These are phyloP conservation scores for Barnettozyma botsteinii DNA, from an alignment of 805 yeast genomes.

Conservation along the genomic window DNA sequence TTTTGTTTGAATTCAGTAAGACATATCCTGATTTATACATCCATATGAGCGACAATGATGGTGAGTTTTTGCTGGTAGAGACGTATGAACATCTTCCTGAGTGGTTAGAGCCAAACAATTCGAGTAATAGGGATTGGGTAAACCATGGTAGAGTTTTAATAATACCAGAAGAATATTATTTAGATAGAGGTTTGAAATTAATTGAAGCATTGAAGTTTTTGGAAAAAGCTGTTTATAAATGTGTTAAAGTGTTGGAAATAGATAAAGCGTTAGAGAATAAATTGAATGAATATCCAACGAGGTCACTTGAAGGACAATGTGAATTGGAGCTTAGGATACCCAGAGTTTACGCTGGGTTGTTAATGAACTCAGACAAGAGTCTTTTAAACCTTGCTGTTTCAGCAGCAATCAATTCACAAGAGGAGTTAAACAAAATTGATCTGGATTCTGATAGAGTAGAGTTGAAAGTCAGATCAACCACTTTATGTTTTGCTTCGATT, in stretches of 20 bases:
- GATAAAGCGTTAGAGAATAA: slow-evolving; percentile 17
- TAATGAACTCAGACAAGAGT: slow-evolving; percentile 11
- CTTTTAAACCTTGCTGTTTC: slow-evolving; percentile 10
- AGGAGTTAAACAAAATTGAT: not conserved
- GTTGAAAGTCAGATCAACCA: slow-evolving; percentile 20
- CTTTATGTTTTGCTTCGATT: slow-evolving; percentile 15
- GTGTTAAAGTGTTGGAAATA: slow-evolving; percentile 23
- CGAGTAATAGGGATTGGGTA: slow-evolving; percentile 50
- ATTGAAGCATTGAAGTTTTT: slow-evolving; percentile 38
- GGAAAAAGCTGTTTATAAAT: slow-evolving; percentile 32
- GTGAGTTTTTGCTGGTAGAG: slow-evolving; percentile 50
- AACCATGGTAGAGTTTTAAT: slow-evolving; percentile 34
- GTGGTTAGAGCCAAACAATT: slow-evolving; percentile 41
- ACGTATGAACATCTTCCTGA: slow-evolving; percentile 40
- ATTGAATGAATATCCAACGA: slow-evolving; percentile 26
- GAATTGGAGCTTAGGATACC: slow-evolving; percentile 13
- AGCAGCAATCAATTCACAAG: slow-evolving; percentile 3
- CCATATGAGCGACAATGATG: slow-evolving; percentile 45
- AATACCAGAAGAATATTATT: slow-evolving; percentile 35
- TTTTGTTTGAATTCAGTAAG: slow-evolving; percentile 35
- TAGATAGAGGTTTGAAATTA: slow-evolving; percentile 30
- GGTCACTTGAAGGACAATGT: slow-evolving; percentile 24
- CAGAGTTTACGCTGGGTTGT: slow-evolving; percentile 14
- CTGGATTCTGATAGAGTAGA: slow-evolving; percentile 9
- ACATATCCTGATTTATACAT: slow-evolving; percentile 35